Evolutionary conservation across 2,329 filamentous ascomycete species (phyloP).

Genomic region (Penicillium sp.): DNA sequence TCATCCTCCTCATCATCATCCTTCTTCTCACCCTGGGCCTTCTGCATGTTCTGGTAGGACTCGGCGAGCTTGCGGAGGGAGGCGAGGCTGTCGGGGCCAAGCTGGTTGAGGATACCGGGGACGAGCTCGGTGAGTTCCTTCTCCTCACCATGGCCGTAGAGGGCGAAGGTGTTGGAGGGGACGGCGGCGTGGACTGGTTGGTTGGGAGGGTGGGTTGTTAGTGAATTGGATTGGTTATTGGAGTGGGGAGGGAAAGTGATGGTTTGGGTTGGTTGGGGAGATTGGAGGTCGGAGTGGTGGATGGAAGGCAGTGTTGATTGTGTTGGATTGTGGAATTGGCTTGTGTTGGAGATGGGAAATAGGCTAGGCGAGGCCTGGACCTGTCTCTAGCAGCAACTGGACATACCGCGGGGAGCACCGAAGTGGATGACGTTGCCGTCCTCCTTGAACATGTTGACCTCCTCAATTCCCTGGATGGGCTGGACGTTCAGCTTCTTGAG

Average conservation of each 20-base stretch:
- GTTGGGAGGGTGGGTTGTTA: conserved; percentile 6
- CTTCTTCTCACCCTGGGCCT: conserved; percentile 80
- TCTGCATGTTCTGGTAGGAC: conserved; percentile 99
- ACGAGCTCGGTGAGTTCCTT: conserved; percentile 99
- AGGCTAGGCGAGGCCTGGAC: neutral
- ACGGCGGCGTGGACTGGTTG: conserved; percentile 89
- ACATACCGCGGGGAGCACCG: conserved; percentile 91
- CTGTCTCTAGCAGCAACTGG: too few relatives aligned
- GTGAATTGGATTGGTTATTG: neutral
- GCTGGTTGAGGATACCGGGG: conserved; percentile 98
- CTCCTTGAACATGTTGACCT: conserved; percentile 99
- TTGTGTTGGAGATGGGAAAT: neutral
- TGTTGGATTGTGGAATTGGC: neutral
- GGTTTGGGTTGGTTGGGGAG: neutral
- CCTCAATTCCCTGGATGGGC: conserved; percentile 99
- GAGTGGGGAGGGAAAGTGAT: neutral
- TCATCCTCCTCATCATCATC: conserved; percentile 78
- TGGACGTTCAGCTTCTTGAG: conserved; percentile 99
- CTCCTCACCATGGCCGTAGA: conserved; percentile 98
- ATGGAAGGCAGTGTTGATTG: neutral
- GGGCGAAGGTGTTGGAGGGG: conserved; percentile 98
- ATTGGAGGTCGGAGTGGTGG: neutral
- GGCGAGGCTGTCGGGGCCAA: conserved; percentile 95
- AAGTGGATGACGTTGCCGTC: conserved; percentile 99
- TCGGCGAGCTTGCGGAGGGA: conserved; percentile 98